phyloP scores from a whole-genome alignment of 371 early-diverging fungal genomes.

The Syncephalis plumigaleata region DNA sequence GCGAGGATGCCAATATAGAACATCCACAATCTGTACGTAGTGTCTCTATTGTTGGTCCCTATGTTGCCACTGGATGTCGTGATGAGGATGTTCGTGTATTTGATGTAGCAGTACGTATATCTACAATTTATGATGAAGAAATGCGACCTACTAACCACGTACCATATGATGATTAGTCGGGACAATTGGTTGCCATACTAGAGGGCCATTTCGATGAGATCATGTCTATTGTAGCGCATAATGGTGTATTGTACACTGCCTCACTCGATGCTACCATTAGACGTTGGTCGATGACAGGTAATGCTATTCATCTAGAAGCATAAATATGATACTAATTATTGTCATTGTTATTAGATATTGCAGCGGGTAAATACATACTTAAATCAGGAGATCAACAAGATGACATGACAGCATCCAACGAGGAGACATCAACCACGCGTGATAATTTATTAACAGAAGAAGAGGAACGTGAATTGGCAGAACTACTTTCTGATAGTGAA shows the following conservation, averaged over 20 bases:
- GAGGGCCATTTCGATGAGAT: slow-evolving; percentile 74
- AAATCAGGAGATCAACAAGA: slow-evolving; percentile 13
- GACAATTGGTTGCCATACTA: slow-evolving; percentile 38
- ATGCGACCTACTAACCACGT: background rate
- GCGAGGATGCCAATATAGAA: slow-evolving; percentile 35
- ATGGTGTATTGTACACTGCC: slow-evolving; percentile 30
- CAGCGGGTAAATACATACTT: slow-evolving; percentile 3
- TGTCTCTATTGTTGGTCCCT: slow-evolving; percentile 33
- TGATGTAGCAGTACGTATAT: slow-evolving; percentile 50
- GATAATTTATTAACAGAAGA: slow-evolving; percentile 42
- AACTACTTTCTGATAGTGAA: slow-evolving; percentile 42
- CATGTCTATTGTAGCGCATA: slow-evolving; percentile 19
- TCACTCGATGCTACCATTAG: slow-evolving; percentile 65
- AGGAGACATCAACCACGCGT: slow-evolving; percentile 8
- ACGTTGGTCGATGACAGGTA: slow-evolving; percentile 45
- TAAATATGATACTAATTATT: background rate
- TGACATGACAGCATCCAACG: slow-evolving; percentile 7
- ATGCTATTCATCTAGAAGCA: slow-evolving; percentile 1
- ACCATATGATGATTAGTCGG: slow-evolving; percentile 25
- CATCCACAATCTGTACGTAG: slow-evolving; percentile 73
- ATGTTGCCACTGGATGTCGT: slow-evolving; percentile 56
- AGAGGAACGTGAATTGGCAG: slow-evolving; percentile 66
- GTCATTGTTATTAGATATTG: background rate
- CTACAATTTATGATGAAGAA: background rate
- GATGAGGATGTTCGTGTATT: slow-evolving; percentile 69